These are phyloP conservation scores for Actinomucor elegans DNA, from an alignment of 371 early-diverging fungal genomes.

Conservation along the genomic window DNA sequence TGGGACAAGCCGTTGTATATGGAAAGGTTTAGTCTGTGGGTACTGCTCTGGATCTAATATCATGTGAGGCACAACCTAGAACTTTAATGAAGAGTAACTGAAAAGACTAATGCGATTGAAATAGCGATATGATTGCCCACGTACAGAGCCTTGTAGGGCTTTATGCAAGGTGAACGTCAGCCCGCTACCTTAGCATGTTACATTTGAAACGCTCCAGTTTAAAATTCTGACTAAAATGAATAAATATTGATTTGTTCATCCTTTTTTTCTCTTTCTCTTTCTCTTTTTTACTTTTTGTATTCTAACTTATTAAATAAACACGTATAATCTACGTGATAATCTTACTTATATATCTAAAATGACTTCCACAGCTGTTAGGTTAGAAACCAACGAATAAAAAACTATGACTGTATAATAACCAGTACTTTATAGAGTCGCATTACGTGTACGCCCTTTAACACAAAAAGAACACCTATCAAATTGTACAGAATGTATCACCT, in stretches of 20 bases:
- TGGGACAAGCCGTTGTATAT: not conserved
- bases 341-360: not conserved
- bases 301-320: not conserved
- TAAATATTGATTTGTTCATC: too few relatives aligned
- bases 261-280: not conserved
- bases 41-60: too few relatives aligned
- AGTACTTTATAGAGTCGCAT: slow-evolving; percentile 61
- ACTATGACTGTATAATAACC: not conserved
- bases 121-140: not conserved
- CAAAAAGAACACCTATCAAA: slow-evolving; percentile 73
- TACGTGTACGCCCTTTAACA: slow-evolving; percentile 79
- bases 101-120: too few relatives aligned
- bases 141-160: not conserved
- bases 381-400: not conserved
- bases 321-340: not conserved
- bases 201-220: slow-evolving; percentile 14
- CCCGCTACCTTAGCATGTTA: not conserved
- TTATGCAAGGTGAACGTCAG: slow-evolving; percentile 3
- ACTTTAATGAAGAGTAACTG: too few relatives aligned
- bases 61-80: not conserved
- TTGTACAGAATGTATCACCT: slow-evolving; percentile 68
- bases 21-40: slow-evolving; percentile 1
- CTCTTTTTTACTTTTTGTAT: slow-evolving; percentile 1
- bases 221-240: too few relatives aligned
- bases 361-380: slow-evolving; percentile 45